Percentiles rank a stretch among this genome's conserved stretches.
Evolutionary conservation across 768 basidiomycete genomes (phyloP).

Genomic region (Collybia sordida): DNA sequence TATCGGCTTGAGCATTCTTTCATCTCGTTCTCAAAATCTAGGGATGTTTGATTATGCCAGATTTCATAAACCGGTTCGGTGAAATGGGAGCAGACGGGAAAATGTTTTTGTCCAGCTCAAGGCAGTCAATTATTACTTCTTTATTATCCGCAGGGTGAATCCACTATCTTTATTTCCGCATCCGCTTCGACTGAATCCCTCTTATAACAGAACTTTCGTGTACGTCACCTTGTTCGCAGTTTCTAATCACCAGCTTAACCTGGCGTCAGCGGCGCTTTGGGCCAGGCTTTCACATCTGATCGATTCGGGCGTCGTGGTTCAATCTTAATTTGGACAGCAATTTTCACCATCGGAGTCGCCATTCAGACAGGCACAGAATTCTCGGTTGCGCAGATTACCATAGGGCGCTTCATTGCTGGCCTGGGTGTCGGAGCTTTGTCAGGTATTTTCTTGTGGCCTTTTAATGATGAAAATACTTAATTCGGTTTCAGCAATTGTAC

Average conservation of each 20-base stretch:
- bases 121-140: conserved; percentile 79
- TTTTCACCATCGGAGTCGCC: conserved; percentile 69
- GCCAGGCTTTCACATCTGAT: conserved; percentile 75
- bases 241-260: conserved; percentile 9
- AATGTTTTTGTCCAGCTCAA: conserved; percentile 53
- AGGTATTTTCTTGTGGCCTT: conserved; percentile 31
- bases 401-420: conserved; percentile 76
- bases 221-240: conserved; percentile 21
- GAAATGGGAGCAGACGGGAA: conserved; percentile 44
- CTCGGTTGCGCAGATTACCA: conserved; percentile 64
- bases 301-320: conserved; percentile 70
- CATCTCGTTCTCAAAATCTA: conserved; percentile 16
- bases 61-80: conserved; percentile 73
- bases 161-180: neutral
- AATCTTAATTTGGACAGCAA: conserved; percentile 71
- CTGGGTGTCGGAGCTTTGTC: conserved; percentile 77
- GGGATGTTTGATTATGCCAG: conserved; percentile 81
- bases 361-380: conserved; percentile 66
- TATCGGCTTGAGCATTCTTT: no score
- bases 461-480: neutral
- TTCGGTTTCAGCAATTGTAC: conserved; percentile 43
- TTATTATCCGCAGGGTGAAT: conserved; percentile 71
- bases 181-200: neutral
- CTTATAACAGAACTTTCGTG: conserved; percentile 46
- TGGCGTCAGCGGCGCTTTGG: conserved; percentile 53